These are phyloP conservation scores for Isabelozyma heimii DNA, from an alignment of 805 yeast genomes.

Conservation along the genomic window DNA sequence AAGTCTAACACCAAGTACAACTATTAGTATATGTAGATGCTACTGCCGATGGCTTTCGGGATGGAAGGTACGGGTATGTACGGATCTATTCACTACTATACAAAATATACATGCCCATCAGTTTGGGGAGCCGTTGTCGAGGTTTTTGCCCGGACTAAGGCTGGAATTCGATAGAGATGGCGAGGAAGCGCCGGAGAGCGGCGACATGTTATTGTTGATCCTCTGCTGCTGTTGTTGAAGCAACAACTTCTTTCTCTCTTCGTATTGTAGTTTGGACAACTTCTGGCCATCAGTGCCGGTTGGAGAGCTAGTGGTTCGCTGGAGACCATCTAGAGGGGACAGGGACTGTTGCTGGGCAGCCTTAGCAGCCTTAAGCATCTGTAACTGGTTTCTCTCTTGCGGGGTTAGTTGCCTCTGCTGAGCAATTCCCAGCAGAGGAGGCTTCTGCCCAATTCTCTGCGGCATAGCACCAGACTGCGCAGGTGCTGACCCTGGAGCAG, in stretches of 20 bases:
- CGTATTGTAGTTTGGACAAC: constrained; percentile 30
- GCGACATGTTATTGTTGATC: neutral
- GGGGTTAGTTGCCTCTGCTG: constrained; percentile 32
- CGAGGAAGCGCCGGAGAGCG: neutral
- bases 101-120: neutral
- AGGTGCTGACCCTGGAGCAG: constrained; percentile 1
- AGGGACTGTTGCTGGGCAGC: constrained; percentile 2
- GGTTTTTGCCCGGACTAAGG: neutral
- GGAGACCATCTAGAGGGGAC: constrained; percentile 5
- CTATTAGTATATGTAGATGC: no score
- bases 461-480: neutral
- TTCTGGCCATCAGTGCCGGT: constrained; percentile 18
- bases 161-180: neutral
- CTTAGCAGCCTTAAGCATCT: constrained; percentile 35
- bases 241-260: constrained; percentile 34
- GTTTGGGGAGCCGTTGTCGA: neutral
- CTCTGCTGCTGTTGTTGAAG: constrained; percentile 24
- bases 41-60: no score
- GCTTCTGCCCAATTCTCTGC: constrained; percentile 1
- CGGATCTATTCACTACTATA: neutral
- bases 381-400: constrained; percentile 42
- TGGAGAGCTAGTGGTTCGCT: constrained; percentile 9
- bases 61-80: no score
- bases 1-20: no score
- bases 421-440: neutral